phyloP scores from a whole-genome alignment of 306 rosid genomes.

The Trifolium repens region DNA sequence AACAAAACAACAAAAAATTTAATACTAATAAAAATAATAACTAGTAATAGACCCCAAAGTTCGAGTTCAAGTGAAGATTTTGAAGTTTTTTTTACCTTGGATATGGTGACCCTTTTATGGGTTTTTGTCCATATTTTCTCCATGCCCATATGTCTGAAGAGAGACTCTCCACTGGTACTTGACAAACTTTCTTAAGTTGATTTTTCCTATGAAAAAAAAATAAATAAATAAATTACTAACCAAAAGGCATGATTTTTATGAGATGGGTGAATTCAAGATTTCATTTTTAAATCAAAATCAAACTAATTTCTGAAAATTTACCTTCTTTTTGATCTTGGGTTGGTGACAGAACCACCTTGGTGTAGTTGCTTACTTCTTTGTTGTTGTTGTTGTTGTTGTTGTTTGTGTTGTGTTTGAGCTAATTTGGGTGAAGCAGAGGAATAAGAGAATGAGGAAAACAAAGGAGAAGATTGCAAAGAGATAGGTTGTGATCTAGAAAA shows the following conservation, averaged over 20 bases:
- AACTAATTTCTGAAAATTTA: conserved; percentile 7
- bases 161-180: conserved; percentile 83
- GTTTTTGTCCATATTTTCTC: conserved; percentile 98
- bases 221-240: not conserved
- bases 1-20: not conserved
- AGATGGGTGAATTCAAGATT: conserved; percentile 35
- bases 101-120: conserved; percentile 97
- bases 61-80: no score
- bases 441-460: conserved; percentile 45
- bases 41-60: no score
- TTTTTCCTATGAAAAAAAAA: conserved; percentile 66
- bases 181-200: conserved; percentile 84
- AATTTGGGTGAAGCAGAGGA: conserved; percentile 43
- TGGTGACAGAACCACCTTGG: conserved; percentile 44
- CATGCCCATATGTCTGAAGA: conserved; percentile 99
- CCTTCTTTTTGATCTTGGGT: conserved; percentile 87
- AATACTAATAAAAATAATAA: not conserved
- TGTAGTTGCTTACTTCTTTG: conserved; percentile 47
- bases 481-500: conserved; percentile 60
- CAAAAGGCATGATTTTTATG: conserved; percentile 24
- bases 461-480: conserved; percentile 38
- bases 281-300: not conserved
- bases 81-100: conserved; percentile 64
- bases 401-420: conserved; percentile 48
- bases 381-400: conserved; percentile 22